These are phyloP conservation scores for Paradendryphiella salina DNA, from an alignment of 2,329 filamentous ascomycete species.

Conservation along the genomic window DNA sequence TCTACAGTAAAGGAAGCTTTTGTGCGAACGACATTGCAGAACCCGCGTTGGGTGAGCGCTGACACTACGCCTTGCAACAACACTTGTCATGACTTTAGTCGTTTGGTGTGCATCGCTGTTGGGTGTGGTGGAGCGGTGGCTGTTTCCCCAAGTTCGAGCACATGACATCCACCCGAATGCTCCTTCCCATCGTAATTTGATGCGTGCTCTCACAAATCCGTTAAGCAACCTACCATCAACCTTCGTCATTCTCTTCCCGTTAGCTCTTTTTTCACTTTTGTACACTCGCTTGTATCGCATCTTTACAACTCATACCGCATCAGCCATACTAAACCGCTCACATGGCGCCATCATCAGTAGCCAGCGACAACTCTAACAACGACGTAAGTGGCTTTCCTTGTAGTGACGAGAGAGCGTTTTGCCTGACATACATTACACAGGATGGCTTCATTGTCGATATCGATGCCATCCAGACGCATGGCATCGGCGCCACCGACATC, in stretches of 20 bases:
- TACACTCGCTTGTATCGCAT: constrained; percentile 11
- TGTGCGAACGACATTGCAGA: no score
- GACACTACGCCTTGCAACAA: no score
- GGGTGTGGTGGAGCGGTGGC: no score
- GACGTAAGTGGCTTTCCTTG: constrained; percentile 47
- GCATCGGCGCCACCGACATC: constrained; percentile 67
- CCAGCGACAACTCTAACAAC: constrained; percentile 56
- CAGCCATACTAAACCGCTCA: constrained; percentile 5
- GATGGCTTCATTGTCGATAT: constrained; percentile 66
- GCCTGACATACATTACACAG: constrained; percentile 26
- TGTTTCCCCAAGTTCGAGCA: constrained; percentile 17
- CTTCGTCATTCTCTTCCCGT: neutral
- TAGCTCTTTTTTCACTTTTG: neutral
- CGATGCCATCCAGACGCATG: constrained; percentile 67
- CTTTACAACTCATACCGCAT: constrained; percentile 5
- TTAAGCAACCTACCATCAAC: neutral
- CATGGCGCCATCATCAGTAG: constrained; percentile 54
- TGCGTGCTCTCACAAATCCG: neutral
- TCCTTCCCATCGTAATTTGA: constrained; percentile 16
- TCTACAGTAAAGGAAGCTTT: neutral
- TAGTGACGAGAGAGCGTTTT: neutral
- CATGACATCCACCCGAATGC: constrained; percentile 23
- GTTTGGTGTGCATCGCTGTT: no score
- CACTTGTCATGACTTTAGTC: no score
- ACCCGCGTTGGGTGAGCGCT: no score